Conservation (phyloP, 257 asterid species). For the Mentha longifolia region DNA sequence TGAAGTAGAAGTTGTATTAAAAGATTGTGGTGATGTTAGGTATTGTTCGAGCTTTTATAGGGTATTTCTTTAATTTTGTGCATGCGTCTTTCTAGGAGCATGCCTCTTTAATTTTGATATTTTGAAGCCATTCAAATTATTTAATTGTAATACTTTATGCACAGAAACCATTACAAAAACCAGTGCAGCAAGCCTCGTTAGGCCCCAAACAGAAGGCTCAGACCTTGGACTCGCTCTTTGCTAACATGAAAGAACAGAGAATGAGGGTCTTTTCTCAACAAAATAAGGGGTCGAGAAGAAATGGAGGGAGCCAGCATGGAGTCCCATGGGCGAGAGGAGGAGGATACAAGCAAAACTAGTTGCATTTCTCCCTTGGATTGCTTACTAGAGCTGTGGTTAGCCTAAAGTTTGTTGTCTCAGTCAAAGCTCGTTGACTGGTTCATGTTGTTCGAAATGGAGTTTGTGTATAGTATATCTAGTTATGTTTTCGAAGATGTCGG, state of each 20-base stretch:
- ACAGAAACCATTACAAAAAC: slow-evolving; percentile 45
- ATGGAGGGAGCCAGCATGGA: slow-evolving; percentile 52
- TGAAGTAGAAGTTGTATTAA: background rate
- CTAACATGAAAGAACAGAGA: slow-evolving; percentile 88
- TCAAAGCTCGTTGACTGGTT: background rate
- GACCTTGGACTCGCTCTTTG: slow-evolving; percentile 85
- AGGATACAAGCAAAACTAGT: slow-evolving; percentile 44
- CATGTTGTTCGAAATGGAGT: background rate
- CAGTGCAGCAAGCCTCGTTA: slow-evolving; percentile 45
- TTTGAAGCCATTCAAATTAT: background rate
- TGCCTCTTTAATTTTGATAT: slow-evolving; percentile 6
- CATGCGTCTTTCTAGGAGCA: background rate
- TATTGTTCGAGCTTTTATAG: too few species aligned
- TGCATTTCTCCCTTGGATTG: background rate
- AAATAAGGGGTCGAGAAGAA: slow-evolving; percentile 51
- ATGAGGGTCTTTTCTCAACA: slow-evolving; percentile 55
- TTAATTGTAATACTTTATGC: background rate
- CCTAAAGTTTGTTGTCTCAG: background rate
- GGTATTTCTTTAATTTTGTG: background rate
- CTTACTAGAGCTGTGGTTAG: slow-evolving; percentile 18
- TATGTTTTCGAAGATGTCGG: background rate
- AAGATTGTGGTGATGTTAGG: background rate
- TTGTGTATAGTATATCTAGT: slow-evolving; percentile 9
- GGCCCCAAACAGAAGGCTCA: slow-evolving; percentile 62
- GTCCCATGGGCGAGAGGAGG: slow-evolving; percentile 72